Percentiles rank a stretch among this genome's conserved stretches.
Conservation (phyloP, 23 red algal species). For the Cyanidiococcus yangmingshanensis region DNA sequence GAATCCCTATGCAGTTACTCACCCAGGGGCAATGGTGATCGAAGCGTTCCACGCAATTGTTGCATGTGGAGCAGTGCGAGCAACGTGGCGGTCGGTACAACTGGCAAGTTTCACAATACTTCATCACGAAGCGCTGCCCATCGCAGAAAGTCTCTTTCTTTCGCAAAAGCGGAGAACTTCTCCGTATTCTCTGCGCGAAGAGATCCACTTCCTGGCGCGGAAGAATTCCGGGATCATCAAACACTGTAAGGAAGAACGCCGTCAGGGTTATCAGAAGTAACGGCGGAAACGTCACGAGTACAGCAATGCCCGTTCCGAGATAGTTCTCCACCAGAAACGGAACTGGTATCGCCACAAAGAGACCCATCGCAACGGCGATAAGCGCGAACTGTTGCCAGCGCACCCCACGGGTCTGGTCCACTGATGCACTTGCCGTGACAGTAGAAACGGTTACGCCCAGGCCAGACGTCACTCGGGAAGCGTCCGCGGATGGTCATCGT, state of each 20-base stretch:
- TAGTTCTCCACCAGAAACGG: conserved; percentile 37
- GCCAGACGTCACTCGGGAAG: neutral
- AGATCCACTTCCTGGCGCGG: conserved; percentile 40
- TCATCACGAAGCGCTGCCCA: conserved; percentile 34
- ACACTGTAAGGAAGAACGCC: conserved; percentile 47
- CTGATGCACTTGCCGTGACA: conserved; percentile 4
- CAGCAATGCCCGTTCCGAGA: conserved; percentile 26
- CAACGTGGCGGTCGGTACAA: conserved; percentile 75
- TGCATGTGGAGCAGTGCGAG: conserved; percentile 80
- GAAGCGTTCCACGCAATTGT: conserved; percentile 93
- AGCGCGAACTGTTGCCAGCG: conserved; percentile 2
- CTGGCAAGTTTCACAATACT: conserved; percentile 91
- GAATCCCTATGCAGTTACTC: conserved; percentile 68
- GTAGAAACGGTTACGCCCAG: conserved; percentile 18
- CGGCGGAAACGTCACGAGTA: conserved; percentile 38
- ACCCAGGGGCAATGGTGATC: conserved; percentile 98
- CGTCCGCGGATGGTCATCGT: conserved; percentile 18
- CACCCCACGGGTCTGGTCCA: conserved; percentile 22
- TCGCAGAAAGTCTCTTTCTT: conserved; percentile 36
- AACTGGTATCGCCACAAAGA: conserved; percentile 38
- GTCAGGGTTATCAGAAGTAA: conserved; percentile 44
- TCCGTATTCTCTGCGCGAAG: conserved; percentile 21
- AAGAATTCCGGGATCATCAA: conserved; percentile 88
- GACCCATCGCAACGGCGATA: neutral
- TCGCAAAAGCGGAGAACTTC: conserved; percentile 34